Percentiles rank a stretch among this genome's conserved stretches.
These are phyloP conservation scores for Penicillium brasilianum DNA, from an alignment of 2,329 filamentous ascomycete species.

Conservation along the genomic window DNA sequence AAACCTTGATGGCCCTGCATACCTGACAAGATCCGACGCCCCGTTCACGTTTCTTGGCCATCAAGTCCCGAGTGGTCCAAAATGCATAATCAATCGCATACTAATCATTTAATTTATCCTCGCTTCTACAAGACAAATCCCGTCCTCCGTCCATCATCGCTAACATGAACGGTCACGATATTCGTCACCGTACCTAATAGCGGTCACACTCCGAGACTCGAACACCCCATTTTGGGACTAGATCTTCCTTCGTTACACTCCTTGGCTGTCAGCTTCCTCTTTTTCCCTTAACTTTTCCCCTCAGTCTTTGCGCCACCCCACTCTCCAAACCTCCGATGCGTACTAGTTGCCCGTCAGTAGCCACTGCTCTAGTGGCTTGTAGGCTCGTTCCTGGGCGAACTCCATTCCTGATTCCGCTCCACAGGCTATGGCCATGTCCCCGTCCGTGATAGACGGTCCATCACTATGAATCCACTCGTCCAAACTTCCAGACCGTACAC, in stretches of 20 bases:
- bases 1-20: slow-evolving; percentile 11
- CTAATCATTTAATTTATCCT: background rate
- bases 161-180: background rate
- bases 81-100: background rate
- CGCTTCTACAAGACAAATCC: background rate
- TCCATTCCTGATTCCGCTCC: slow-evolving; percentile 4
- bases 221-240: slow-evolving; percentile 17
- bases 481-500: background rate
- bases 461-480: slow-evolving; percentile 4
- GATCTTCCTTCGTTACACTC: slow-evolving; percentile 19
- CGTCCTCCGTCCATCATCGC: background rate
- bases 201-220: slow-evolving; percentile 28
- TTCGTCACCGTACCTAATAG: background rate
- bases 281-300: background rate
- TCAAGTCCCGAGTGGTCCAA: background rate
- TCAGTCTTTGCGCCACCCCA: slow-evolving; percentile 5
- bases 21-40: slow-evolving; percentile 10
- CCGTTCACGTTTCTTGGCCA: slow-evolving; percentile 3
- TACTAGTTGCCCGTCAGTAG: slow-evolving; percentile 6
- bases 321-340: slow-evolving; percentile 19
- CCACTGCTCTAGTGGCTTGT: background rate
- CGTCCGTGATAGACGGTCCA: too few species aligned
- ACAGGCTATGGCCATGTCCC: background rate
- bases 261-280: slow-evolving; percentile 23
- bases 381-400: slow-evolving; percentile 21